Evolutionary conservation across 2,329 filamentous ascomycete species (phyloP).

Genomic region (Aspergillus sp.): DNA sequence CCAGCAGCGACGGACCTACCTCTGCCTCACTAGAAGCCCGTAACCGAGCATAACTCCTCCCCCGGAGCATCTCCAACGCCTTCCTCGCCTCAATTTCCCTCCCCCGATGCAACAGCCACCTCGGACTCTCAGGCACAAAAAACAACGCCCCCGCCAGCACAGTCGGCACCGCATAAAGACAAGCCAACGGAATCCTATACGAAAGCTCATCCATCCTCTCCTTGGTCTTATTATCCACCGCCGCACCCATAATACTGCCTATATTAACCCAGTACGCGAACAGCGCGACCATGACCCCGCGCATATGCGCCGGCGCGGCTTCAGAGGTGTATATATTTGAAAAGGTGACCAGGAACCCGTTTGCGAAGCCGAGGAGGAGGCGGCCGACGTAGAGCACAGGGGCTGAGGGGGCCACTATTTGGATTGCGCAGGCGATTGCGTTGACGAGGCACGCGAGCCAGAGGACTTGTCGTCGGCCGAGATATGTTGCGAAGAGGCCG

Average conservation of each 20-base stretch:
- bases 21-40: neutral
- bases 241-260: neutral
- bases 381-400: neutral
- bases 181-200: constrained; percentile 25
- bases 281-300: neutral
- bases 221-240: constrained; percentile 24
- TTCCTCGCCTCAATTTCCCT: constrained; percentile 12
- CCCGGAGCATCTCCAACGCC: neutral
- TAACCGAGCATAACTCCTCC: neutral
- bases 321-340: neutral
- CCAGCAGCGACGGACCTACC: neutral
- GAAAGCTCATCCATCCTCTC: constrained; percentile 23
- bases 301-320: neutral
- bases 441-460: neutral
- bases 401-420: neutral
- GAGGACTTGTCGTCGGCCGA: neutral
- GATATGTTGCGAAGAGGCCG: neutral
- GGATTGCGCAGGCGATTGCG: neutral
- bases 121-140: constrained; percentile 29
- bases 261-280: constrained; percentile 3
- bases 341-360: neutral
- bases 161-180: constrained; percentile 23
- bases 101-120: constrained; percentile 26
- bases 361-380: neutral
- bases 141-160: constrained; percentile 24